These are phyloP conservation scores for Microbotryum silenes-acaulis DNA, from an alignment of 1,284 basidiomycete genomes.

Conservation along the genomic window DNA sequence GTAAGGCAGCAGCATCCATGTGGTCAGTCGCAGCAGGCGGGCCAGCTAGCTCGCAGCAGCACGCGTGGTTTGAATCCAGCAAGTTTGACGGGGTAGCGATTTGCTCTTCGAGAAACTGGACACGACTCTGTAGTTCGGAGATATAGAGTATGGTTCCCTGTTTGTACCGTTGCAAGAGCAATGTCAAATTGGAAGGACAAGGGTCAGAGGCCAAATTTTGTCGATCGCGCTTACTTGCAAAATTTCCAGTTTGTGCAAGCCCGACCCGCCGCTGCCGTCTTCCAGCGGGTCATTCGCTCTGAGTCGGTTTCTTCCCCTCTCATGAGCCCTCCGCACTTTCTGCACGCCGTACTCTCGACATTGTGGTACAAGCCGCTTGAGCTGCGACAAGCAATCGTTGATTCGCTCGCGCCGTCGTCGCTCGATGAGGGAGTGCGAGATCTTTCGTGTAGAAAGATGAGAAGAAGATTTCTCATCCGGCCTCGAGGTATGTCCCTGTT, in stretches of 20 bases:
- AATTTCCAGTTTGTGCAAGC: slow-evolving; percentile 68
- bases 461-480: slow-evolving; percentile 31
- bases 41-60: neutral
- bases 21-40: slow-evolving; percentile 3
- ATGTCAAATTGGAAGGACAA: neutral
- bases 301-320: slow-evolving; percentile 38
- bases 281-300: slow-evolving; percentile 1
- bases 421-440: slow-evolving; percentile 75
- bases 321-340: slow-evolving; percentile 39
- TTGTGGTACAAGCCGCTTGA: slow-evolving; percentile 57
- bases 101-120: slow-evolving; percentile 1
- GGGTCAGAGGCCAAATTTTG: no score
- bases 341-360: slow-evolving; percentile 22
- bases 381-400: slow-evolving; percentile 62
- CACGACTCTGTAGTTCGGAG: slow-evolving; percentile 8
- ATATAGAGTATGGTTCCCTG: slow-evolving; percentile 31
- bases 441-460: slow-evolving; percentile 64
- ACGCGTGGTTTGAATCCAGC: no score
- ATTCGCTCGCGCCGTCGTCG: slow-evolving; percentile 73
- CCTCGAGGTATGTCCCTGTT: neutral
- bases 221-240: slow-evolving; percentile 45
- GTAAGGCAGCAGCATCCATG: slow-evolving; percentile 10
- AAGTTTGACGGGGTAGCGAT: no score
- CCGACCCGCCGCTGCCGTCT: slow-evolving; percentile 44
- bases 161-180: neutral